Conservation (phyloP, 2,329 filamentous ascomycete genomes). For the Xylariaceae sp. region DNA sequence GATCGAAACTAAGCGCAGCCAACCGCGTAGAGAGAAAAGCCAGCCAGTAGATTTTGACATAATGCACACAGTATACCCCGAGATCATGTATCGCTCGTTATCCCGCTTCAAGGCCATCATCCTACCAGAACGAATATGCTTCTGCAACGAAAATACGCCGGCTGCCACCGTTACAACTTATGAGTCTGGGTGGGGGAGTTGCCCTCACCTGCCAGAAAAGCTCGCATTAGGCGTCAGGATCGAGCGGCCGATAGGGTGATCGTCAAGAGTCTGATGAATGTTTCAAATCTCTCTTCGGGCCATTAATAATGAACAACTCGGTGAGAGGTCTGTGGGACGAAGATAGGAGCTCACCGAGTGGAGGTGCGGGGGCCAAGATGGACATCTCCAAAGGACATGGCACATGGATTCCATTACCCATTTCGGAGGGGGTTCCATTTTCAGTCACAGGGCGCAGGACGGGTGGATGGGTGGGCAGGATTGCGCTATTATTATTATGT, state of each 20-base stretch:
- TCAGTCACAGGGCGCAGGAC: not conserved
- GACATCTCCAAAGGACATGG: not conserved
- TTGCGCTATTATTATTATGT: not conserved
- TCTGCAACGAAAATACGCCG: not conserved
- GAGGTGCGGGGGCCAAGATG: not conserved
- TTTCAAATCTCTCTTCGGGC: not conserved
- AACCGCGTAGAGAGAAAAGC: not conserved
- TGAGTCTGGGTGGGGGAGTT: not conserved
- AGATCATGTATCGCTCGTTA: not conserved
- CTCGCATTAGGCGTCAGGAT: not conserved
- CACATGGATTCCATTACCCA: too few species aligned
- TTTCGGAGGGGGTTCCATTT: not conserved
- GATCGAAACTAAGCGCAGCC: not conserved
- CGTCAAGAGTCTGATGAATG: not conserved
- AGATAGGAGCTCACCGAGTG: slow-evolving; percentile 2
- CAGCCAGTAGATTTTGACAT: not conserved
- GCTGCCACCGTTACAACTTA: not conserved
- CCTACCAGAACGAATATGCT: not conserved
- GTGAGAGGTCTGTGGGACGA: not conserved
- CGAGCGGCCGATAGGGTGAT: not conserved
- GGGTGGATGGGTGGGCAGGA: not conserved
- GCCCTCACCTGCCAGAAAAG: not conserved
- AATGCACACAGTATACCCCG: not conserved
- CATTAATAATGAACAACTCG: not conserved
- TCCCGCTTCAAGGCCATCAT: not conserved